Evolutionary conservation across 2,329 filamentous ascomycete genomes (phyloP).

Genomic region (Pseudocercospora fijiensis): DNA sequence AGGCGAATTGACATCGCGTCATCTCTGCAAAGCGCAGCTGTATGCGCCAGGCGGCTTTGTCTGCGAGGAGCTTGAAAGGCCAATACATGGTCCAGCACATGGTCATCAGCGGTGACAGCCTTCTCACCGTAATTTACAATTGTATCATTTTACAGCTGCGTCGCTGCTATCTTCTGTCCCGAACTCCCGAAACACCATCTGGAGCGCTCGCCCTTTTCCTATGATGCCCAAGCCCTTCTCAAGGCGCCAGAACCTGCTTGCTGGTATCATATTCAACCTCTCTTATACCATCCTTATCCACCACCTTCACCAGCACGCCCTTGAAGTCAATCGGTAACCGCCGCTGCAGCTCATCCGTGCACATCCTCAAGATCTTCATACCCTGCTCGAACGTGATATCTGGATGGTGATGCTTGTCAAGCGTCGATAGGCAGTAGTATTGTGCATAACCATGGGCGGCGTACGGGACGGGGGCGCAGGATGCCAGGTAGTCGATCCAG

Average conservation of each 20-base stretch:
- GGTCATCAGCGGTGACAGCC: neutral
- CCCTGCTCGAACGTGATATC: conserved; percentile 87
- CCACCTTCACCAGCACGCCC: conserved; percentile 81
- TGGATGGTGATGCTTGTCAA: conserved; percentile 98
- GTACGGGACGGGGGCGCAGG: conserved; percentile 69
- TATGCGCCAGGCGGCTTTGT: neutral
- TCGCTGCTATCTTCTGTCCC: neutral
- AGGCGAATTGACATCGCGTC: neutral
- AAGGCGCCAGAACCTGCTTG: conserved; percentile 37
- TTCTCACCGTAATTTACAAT: conserved; percentile 3
- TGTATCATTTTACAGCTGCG: neutral
- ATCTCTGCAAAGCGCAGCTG: neutral
- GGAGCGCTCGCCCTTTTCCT: neutral
- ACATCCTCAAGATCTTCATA: conserved; percentile 89
- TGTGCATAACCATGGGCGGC: conserved; percentile 98
- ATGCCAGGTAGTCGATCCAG: conserved; percentile 34
- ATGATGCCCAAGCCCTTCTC: neutral
- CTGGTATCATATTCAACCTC: conserved; percentile 80
- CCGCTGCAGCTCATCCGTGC: conserved; percentile 94
- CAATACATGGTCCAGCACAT: neutral
- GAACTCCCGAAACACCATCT: conserved; percentile 2
- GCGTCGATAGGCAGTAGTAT: conserved; percentile 97
- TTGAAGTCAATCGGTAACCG: conserved; percentile 98
- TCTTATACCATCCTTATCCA: conserved; percentile 88
- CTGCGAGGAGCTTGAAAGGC: neutral